phyloP scores from a whole-genome alignment of 2,329 filamentous ascomycete genomes.

The Parafenestella ontariensis region DNA sequence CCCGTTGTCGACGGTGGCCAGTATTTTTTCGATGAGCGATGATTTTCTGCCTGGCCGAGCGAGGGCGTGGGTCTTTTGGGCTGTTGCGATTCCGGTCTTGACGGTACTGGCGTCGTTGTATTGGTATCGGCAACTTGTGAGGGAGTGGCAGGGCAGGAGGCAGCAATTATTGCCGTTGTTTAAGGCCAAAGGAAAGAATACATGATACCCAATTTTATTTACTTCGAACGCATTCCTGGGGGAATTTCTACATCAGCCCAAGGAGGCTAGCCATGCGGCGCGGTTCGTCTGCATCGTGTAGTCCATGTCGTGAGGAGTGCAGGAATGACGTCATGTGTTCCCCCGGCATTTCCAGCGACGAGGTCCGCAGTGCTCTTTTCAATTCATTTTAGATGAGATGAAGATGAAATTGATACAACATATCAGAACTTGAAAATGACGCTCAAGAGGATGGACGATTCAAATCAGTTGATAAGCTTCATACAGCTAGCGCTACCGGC shows the following conservation, averaged over 20 bases:
- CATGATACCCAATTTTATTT: no score
- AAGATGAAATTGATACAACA: not conserved
- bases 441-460: not conserved
- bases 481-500: not conserved
- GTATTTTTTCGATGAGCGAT: constrained; percentile 12
- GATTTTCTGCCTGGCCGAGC: constrained; percentile 9
- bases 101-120: not conserved
- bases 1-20: constrained; percentile 9
- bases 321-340: not conserved
- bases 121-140: not conserved
- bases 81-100: constrained; percentile 4
- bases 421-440: no score
- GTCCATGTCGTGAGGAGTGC: not conserved
- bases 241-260: no score
- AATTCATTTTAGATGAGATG: not conserved
- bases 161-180: not conserved
- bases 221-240: no score
- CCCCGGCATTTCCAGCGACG: not conserved
- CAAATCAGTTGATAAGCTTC: no score
- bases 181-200: not conserved
- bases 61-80: constrained; percentile 14
- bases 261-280: no score
- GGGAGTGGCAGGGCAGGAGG: not conserved
- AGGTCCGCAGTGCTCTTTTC: not conserved
- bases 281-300: no score